Evolutionary conservation across 352 stramenopile genomes (phyloP), one percentile per base, ranked within the genome.

Genomic region (Thalassiosira livingstoniorum): DNA sequence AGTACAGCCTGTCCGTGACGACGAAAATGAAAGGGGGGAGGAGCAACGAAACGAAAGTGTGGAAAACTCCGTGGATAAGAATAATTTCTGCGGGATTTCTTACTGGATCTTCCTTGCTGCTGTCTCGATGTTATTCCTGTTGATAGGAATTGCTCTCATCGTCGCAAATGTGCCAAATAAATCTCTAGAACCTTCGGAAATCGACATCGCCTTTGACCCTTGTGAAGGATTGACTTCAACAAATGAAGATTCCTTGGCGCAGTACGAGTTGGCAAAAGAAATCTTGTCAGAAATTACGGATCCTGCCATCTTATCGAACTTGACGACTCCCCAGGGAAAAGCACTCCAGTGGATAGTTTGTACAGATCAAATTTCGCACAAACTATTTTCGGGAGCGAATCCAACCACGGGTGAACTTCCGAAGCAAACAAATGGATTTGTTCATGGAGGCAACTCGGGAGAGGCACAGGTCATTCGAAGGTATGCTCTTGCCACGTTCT

Each of bases 281-380:
- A 65, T 75, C 42, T 7, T 75, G 5, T 42, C 37, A 0, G 43
- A 35, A 11, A 75, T 75, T 15, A 66, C 66, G 31, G 1, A n/a
- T 23, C 34, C 18, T 0, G 34, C 65, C 29, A n/a, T 43, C 23
- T 37, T 75, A 2, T 18, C 34, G 1, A 39, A 75, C 23, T 5
- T 10, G 0, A 32, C 67, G 2, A 57, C 67, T 21, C 67, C 67
- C 7, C 67, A 75, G 31, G 27, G 42, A 4, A 68, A 68, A 43
- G 68, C 68, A 47, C n/a, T 77, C 1, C 25, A 57, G 35, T 77
- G 68, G 68, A 68, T 77, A 25, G 68, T 77, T 0, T 77, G 68
- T 25, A 15, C 47, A 15, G 68, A 77, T 68, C 13, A 25, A 25
- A 62, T 77, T 31, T 77, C 68, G 0, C n/a, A 37, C 39, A 66